These are phyloP conservation scores for Malassezia psittaci DNA, from an alignment of 1,284 basidiomycete species.

Conservation along the genomic window DNA sequence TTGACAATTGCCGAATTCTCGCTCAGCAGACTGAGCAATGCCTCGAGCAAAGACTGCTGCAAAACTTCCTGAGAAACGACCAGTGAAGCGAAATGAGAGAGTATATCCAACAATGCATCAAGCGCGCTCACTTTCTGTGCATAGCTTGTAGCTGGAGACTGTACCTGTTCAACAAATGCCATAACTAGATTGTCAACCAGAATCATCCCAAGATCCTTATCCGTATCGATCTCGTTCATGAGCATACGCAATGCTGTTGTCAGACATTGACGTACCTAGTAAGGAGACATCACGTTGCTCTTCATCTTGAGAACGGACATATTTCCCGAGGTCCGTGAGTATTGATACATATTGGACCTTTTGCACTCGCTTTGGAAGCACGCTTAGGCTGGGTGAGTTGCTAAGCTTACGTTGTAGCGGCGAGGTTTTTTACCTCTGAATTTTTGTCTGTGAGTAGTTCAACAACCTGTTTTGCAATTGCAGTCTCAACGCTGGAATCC, in stretches of 20 bases:
- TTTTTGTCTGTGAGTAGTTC: slow-evolving; percentile 81
- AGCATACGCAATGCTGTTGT: slow-evolving; percentile 4
- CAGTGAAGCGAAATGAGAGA: neutral
- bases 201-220: neutral
- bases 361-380: slow-evolving; percentile 73
- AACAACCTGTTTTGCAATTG: slow-evolving; percentile 68
- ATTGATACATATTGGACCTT: slow-evolving; percentile 71
- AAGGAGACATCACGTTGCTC: slow-evolving; percentile 85
- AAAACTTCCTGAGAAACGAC: neutral
- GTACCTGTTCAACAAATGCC: slow-evolving; percentile 54
- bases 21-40: slow-evolving; percentile 9
- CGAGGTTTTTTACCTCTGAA: slow-evolving; percentile 94
- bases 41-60: slow-evolving; percentile 1
- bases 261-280: slow-evolving; percentile 53
- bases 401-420: slow-evolving; percentile 70
- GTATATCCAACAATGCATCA: slow-evolving; percentile 4
- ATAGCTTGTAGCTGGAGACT: neutral
- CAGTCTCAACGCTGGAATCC: slow-evolving; percentile 55
- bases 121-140: slow-evolving; percentile 1
- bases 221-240: neutral
- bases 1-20: slow-evolving; percentile 27
- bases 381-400: slow-evolving; percentile 58
- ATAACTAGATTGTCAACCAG: slow-evolving; percentile 4
- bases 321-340: slow-evolving; percentile 74
- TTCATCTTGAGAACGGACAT: slow-evolving; percentile 72